A percentile compares a stretch with the other conserved stretches of the same genome.
Conservation (phyloP, 495 filamentous ascomycete species). For the Podospora conica region DNA sequence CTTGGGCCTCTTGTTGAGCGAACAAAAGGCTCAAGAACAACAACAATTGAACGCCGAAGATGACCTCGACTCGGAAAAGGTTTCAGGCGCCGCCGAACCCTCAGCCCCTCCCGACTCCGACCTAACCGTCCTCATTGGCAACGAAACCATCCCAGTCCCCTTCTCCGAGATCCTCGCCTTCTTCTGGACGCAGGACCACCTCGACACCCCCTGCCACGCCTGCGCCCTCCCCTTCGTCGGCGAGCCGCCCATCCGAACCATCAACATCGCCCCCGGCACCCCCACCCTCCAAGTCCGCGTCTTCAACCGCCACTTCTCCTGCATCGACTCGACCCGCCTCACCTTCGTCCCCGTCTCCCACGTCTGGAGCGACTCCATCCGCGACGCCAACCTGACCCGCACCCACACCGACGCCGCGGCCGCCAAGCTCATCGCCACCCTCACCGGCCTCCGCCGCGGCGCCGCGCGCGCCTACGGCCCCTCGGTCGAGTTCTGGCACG, state of each 20-base stretch:
- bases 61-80: no score
- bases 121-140: neutral
- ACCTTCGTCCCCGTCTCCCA: neutral
- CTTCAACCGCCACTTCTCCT: neutral
- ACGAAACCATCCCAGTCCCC: neutral
- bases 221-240: neutral
- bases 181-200: neutral
- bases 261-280: neutral
- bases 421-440: neutral
- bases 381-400: neutral
- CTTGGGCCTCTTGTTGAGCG: neutral
- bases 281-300: neutral
- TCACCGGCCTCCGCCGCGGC: neutral
- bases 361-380: neutral
- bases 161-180: neutral
- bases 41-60: no score
- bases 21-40: no score
- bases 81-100: no score
- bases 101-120: no score
- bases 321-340: neutral
- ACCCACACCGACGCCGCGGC: neutral
- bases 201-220: neutral
- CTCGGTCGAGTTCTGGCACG: neutral
- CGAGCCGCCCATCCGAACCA: neutral
- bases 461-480: neutral